Evolutionary conservation across 805 yeast genomes (phyloP).

Genomic region (Saccharomycopsis sp.): DNA sequence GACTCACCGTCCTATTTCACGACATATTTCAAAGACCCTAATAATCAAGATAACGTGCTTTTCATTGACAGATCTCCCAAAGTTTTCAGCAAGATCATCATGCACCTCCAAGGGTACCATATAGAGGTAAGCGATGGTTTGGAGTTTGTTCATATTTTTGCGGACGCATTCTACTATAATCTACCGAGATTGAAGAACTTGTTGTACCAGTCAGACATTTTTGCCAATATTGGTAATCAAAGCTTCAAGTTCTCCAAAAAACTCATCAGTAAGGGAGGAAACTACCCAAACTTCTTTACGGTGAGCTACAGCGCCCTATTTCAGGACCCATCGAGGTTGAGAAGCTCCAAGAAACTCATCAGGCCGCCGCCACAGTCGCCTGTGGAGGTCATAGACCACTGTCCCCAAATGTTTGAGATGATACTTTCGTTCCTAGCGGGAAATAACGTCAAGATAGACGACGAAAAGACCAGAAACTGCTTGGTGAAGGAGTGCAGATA

Average conservation of each 20-base stretch:
- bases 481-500: constrained; percentile 67
- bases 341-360: constrained; percentile 36
- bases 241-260: constrained; percentile 54
- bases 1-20: constrained; percentile 91
- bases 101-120: constrained; percentile 78
- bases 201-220: constrained; percentile 48
- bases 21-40: constrained; percentile 41
- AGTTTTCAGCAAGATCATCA: constrained; percentile 57
- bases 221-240: constrained; percentile 49
- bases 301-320: constrained; percentile 49
- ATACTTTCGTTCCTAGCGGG: constrained; percentile 54
- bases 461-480: constrained; percentile 48
- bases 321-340: constrained; percentile 40
- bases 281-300: constrained; percentile 71
- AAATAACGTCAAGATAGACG: constrained; percentile 37
- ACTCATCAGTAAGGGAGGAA: constrained; percentile 54
- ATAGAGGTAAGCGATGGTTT: constrained; percentile 52
- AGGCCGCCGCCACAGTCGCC: constrained; percentile 78
- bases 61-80: constrained; percentile 70
- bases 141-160: constrained; percentile 53
- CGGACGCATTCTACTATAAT: constrained; percentile 69
- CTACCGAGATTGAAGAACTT: constrained; percentile 47
- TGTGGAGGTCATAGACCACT: constrained; percentile 42
- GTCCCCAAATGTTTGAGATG: constrained; percentile 44
- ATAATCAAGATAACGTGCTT: constrained; percentile 30